Conservation (phyloP, 371 early-diverging fungal genomes). For the Umbelopsis sp. region DNA sequence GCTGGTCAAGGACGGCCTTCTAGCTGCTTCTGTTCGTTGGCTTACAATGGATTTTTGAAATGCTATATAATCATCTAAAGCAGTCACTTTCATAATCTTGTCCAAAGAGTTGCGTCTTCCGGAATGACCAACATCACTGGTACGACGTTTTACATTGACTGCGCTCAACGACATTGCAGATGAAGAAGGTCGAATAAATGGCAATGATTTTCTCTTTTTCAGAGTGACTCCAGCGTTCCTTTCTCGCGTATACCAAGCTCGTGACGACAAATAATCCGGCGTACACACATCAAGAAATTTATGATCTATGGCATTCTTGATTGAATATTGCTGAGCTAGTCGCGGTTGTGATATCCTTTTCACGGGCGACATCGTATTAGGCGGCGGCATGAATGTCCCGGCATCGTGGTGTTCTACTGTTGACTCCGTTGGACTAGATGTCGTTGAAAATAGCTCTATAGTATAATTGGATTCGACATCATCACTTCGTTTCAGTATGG, state of each 20-base stretch:
- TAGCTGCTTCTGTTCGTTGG: constrained; percentile 3
- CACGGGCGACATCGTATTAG: constrained; percentile 17
- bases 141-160: constrained; percentile 26
- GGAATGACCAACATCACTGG: constrained; percentile 26
- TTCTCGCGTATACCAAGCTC: constrained; percentile 44
- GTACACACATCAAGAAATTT: constrained; percentile 52
- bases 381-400: neutral
- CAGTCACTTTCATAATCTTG: neutral
- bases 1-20: neutral
- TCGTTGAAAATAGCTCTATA: constrained; percentile 1
- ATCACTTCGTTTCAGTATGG: constrained; percentile 1
- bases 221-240: constrained; percentile 13
- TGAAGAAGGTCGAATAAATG: constrained; percentile 42
- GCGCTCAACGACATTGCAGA: constrained; percentile 43
- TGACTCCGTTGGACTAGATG: neutral
- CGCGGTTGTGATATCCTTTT: constrained; percentile 26
- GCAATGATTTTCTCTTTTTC: constrained; percentile 39
- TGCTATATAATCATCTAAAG: neutral
- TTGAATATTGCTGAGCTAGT: constrained; percentile 40
- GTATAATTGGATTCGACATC: constrained; percentile 6
- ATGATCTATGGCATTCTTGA: constrained; percentile 44
- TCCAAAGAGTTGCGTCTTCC: constrained; percentile 6
- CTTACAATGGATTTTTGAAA: neutral
- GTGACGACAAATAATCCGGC: constrained; percentile 46
- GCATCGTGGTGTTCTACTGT: neutral